Percentiles rank a stretch among this genome's conserved stretches.
Evolutionary conservation across 306 rosid species (phyloP).

Genomic region (Trifolium pratense): DNA sequence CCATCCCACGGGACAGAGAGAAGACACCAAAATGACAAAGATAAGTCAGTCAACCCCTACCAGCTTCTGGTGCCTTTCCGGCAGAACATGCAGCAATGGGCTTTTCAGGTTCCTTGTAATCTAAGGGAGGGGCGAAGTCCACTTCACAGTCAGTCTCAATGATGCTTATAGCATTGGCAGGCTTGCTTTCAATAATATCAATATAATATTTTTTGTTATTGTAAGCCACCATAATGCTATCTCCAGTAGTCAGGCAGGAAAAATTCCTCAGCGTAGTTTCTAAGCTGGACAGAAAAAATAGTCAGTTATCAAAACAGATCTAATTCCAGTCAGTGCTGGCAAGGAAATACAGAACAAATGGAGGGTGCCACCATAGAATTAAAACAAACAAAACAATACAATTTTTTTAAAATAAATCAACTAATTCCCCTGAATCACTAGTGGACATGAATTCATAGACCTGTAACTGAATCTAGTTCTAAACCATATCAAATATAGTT

Average conservation of each 20-base stretch:
- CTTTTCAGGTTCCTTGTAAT: conserved; percentile 96
- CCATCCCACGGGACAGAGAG: background rate
- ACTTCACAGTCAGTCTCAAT: conserved; percentile 99
- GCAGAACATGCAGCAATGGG: conserved; percentile 51
- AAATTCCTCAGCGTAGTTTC: conserved; percentile 94
- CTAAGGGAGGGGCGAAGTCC: conserved; percentile 98
- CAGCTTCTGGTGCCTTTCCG: conserved; percentile 66
- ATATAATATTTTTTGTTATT: conserved; percentile 95
- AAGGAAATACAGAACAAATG: conserved; percentile 21
- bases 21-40: conserved; percentile 23
- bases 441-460: conserved; percentile 13
- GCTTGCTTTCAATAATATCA: conserved; percentile 88
- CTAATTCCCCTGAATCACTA: background rate
- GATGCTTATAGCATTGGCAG: conserved; percentile 86
- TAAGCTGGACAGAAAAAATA: conserved; percentile 64
- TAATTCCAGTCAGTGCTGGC: conserved; percentile 1
- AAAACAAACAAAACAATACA: conserved; percentile 10
- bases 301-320: conserved; percentile 28
- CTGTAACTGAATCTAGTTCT: conserved; percentile 4
- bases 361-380: conserved; percentile 10
- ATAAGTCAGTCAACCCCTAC: conserved; percentile 45
- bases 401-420: background rate
- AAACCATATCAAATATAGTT: background rate
- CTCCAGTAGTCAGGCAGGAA: conserved; percentile 93
- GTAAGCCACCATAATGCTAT: conserved; percentile 98